Evolutionary conservation across 208 protist species (phyloP).

Genomic region (Balamuthia mandrillaris): DNA sequence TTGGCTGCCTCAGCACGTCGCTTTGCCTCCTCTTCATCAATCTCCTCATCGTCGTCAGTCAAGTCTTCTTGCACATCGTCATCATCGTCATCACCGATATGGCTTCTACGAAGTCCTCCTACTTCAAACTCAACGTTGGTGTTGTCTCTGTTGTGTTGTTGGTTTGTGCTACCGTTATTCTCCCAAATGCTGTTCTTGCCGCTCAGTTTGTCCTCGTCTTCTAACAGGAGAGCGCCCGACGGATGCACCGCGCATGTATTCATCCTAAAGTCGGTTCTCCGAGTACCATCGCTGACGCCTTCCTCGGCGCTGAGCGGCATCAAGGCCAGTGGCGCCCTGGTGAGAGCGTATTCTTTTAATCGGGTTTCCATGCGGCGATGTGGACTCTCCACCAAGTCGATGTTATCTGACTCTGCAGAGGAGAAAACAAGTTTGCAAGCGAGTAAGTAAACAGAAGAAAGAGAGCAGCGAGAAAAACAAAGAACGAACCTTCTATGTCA

Average conservation of each 20-base stretch:
- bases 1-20: background rate
- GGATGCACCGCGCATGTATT: slow-evolving; percentile 36
- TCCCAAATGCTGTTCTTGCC: slow-evolving; percentile 12
- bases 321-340: background rate
- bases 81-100: background rate
- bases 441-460: background rate
- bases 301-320: slow-evolving; percentile 15
- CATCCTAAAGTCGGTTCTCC: slow-evolving; percentile 33
- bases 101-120: background rate
- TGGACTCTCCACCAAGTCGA: slow-evolving; percentile 43
- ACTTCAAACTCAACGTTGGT: background rate
- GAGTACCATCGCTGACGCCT: background rate
- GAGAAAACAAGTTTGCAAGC: background rate
- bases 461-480: background rate
- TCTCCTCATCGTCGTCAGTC: slow-evolving; percentile 45
- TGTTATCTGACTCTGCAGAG: slow-evolving; percentile 16
- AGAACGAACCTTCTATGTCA: slow-evolving; percentile 39
- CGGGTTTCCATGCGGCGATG: background rate
- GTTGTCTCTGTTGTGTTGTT: background rate
- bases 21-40: background rate
- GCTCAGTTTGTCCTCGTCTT: slow-evolving; percentile 14
- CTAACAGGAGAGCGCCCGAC: slow-evolving; percentile 27
- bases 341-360: background rate
- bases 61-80: background rate
- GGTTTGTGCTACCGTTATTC: background rate